Percentiles rank a stretch among this genome's conserved stretches.
These are phyloP conservation scores for Serendipita sp. DNA, from an alignment of 768 basidiomycete species.

Conservation along the genomic window DNA sequence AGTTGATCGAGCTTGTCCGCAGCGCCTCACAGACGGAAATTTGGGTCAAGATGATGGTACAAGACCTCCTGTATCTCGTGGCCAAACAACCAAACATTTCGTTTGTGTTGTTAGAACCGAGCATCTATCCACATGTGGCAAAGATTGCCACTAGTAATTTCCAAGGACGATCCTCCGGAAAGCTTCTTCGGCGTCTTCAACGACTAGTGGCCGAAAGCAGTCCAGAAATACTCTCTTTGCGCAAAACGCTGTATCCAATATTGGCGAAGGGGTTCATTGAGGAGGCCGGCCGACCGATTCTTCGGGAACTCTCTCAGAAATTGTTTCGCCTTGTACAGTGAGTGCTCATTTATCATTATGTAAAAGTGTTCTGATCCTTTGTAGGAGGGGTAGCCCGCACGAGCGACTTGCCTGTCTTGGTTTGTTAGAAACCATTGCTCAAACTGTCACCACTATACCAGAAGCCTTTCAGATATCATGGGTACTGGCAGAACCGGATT, in stretches of 20 bases:
- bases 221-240: not conserved
- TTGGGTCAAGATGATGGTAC: slow-evolving; percentile 2
- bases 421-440: not conserved
- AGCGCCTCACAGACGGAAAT: not conserved
- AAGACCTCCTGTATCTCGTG: not conserved
- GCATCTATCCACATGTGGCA: not conserved
- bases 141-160: not conserved
- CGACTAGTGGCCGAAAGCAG: not conserved
- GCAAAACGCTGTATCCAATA: not conserved
- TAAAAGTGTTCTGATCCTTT: not conserved
- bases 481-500: not conserved
- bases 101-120: not conserved
- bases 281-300: not conserved
- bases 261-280: not conserved
- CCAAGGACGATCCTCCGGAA: not conserved
- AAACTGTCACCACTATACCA: not conserved
- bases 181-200: not conserved
- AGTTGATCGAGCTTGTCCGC: not conserved
- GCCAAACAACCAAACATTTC: not conserved
- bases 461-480: no score
- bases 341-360: not conserved
- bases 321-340: not conserved
- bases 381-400: not conserved
- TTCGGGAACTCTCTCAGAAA: not conserved
- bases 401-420: not conserved